phyloP scores from a whole-genome alignment of 1,284 basidiomycete genomes.

The Neonothopanus nambi region DNA sequence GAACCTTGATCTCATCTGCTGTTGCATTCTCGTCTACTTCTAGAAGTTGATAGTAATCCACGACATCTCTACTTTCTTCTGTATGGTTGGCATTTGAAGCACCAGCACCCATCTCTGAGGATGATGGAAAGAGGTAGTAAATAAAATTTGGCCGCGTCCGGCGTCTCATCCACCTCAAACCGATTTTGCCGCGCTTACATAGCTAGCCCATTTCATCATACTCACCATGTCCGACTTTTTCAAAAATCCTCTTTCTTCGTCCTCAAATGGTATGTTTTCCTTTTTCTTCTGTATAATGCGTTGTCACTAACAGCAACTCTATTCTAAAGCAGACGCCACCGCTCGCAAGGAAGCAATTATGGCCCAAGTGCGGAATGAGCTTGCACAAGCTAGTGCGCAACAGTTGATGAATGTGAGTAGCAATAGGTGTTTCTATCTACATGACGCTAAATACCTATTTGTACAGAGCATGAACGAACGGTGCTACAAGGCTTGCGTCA shows the following conservation, averaged over 20 bases:
- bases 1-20: constrained; percentile 85
- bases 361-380: constrained; percentile 67
- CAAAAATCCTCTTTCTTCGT: constrained; percentile 31
- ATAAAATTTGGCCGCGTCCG: background rate
- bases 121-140: constrained; percentile 8
- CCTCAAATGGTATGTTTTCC: constrained; percentile 33
- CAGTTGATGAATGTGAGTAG: constrained; percentile 74
- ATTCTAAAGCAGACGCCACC: constrained; percentile 44
- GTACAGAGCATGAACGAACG: constrained; percentile 73
- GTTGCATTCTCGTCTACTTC: constrained; percentile 80
- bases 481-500: constrained; percentile 76
- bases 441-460: constrained; percentile 1
- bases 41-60: constrained; percentile 82
- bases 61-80: constrained; percentile 29
- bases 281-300: constrained; percentile 5
- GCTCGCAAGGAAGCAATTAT: constrained; percentile 72
- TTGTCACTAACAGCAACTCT: background rate
- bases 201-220: background rate
- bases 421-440: background rate
- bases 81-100: constrained; percentile 51
- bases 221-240: constrained; percentile 51
- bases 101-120: constrained; percentile 60
- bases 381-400: constrained; percentile 76
- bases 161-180: background rate
- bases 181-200: constrained; percentile 1